phyloP scores from a whole-genome alignment of 1,284 basidiomycete genomes.

The Cutaneotrichosporon spelunceum region DNA sequence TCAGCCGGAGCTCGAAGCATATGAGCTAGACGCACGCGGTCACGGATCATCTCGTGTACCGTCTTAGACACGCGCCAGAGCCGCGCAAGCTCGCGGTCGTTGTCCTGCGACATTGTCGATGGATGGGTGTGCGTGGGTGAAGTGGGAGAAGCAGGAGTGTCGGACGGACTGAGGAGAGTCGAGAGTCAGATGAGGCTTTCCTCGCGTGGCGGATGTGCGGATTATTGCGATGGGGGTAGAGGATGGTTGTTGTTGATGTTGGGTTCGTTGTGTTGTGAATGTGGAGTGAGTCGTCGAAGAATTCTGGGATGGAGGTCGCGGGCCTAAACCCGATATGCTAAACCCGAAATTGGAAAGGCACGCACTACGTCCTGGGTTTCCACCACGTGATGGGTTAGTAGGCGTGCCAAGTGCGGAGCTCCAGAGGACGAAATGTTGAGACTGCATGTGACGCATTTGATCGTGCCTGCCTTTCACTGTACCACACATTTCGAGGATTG shows the following conservation, averaged over 20 bases:
- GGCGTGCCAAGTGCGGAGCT: not conserved
- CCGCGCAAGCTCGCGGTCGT: slow-evolving; percentile 52
- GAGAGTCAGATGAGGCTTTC: not conserved
- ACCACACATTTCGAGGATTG: not conserved
- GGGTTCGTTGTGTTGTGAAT: not conserved
- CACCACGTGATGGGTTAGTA: not conserved
- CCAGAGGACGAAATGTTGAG: not conserved
- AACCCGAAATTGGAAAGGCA: not conserved
- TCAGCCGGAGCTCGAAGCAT: not conserved
- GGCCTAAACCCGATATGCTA: not conserved
- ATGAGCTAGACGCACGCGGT: slow-evolving; percentile 57
- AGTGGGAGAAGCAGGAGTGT: not conserved
- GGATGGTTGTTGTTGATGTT: not conserved
- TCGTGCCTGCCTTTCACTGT: not conserved
- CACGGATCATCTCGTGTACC: slow-evolving; percentile 92
- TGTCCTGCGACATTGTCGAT: slow-evolving; percentile 35
- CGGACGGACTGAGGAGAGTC: not conserved
- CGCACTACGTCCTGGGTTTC: not conserved
- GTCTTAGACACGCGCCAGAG: slow-evolving; percentile 96
- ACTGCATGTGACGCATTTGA: not conserved
- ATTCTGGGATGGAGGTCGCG: not conserved
- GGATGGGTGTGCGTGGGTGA: not conserved
- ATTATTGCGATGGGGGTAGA: not conserved
- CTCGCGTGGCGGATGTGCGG: not conserved
- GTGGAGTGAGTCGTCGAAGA: not conserved